Percentiles rank a stretch among this genome's conserved stretches.
phyloP scores from a whole-genome alignment of 148 eudicot genomes.

The Arbutus unedo region DNA sequence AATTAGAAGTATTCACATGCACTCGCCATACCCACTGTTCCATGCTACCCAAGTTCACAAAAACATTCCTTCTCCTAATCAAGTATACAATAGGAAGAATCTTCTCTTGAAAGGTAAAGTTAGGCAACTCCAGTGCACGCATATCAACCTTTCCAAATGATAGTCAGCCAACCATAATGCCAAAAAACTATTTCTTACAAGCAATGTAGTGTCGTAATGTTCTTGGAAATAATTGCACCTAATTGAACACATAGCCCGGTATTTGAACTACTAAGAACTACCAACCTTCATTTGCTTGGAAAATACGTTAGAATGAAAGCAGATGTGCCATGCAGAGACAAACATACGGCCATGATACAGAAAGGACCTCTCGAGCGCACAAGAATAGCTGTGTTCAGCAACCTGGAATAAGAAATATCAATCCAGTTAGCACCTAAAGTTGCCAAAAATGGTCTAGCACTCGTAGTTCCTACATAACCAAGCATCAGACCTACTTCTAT shows the following conservation, averaged over 20 bases:
- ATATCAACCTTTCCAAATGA: neutral
- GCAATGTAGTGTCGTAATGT: neutral
- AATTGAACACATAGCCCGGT: neutral
- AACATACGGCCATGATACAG: slow-evolving; percentile 97
- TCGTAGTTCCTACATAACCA: neutral
- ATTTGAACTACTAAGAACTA: neutral
- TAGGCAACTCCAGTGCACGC: neutral
- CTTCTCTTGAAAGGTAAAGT: neutral
- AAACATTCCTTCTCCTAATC: neutral
- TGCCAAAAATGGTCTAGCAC: neutral
- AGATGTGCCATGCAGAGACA: slow-evolving; percentile 85
- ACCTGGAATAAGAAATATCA: slow-evolving; percentile 44
- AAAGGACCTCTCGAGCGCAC: slow-evolving; percentile 95
- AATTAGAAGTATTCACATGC: neutral
- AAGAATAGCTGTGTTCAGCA: slow-evolving; percentile 84
- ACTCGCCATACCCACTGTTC: neutral
- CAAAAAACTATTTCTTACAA: neutral
- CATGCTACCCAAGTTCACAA: neutral
- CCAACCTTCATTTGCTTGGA: slow-evolving; percentile 95
- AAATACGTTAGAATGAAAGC: slow-evolving; percentile 94
- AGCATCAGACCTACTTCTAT: neutral
- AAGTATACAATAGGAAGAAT: neutral
- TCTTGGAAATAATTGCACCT: neutral
- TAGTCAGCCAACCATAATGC: neutral
- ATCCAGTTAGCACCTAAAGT: slow-evolving; percentile 20